phyloP scores from a whole-genome alignment of 73 alveolate species.

The Tetrahymena elliotti region DNA sequence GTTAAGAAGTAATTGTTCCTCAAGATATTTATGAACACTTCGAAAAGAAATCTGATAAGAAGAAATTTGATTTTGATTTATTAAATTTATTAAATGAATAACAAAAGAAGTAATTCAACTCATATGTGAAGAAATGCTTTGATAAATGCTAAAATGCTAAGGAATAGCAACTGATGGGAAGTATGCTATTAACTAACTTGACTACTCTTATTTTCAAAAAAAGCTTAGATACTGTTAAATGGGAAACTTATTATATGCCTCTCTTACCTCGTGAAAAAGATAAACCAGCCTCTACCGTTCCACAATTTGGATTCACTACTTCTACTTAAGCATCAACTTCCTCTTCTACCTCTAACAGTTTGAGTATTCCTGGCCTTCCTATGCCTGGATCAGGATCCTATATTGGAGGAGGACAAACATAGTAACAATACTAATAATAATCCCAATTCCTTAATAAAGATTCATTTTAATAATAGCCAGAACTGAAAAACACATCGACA shows the following conservation, averaged over 20 bases:
- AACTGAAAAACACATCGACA: background rate
- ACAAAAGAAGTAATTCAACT: background rate
- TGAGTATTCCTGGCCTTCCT: background rate
- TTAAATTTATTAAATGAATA: background rate
- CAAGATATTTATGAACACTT: background rate
- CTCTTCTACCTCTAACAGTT: background rate
- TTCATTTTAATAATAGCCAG: background rate
- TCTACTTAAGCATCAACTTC: background rate
- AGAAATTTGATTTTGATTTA: background rate
- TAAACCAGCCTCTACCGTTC: background rate
- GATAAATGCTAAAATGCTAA: background rate
- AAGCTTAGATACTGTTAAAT: background rate
- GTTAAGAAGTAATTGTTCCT: background rate
- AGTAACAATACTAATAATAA: background rate
- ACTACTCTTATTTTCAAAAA: background rate
- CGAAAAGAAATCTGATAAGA: background rate
- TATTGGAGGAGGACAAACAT: background rate
- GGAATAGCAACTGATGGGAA: background rate
- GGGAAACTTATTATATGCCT: background rate
- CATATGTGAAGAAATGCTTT: background rate
- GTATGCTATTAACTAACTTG: background rate
- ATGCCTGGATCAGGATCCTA: background rate
- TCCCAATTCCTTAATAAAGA: background rate
- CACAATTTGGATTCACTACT: background rate
- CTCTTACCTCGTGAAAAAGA: background rate